Evolutionary conservation across 257 asterid species (phyloP), one percentile per base, ranked within the genome.

Genomic region (Solanum peruvianum): DNA sequence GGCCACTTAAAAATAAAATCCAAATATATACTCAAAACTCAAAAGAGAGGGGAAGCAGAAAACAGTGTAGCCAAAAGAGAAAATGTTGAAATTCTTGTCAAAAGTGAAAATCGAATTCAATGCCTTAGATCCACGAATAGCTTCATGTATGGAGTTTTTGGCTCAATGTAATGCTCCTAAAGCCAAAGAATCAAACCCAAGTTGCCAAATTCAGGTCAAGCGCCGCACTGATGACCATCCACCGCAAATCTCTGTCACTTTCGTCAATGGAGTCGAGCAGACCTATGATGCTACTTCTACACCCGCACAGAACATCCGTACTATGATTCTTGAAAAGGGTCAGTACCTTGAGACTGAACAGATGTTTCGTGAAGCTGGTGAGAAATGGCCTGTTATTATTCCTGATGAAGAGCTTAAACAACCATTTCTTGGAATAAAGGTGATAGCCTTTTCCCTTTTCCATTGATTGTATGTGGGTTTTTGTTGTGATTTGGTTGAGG

Each of bases 221-320:
- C 98, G 98, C 83, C 98, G 99, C 82, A 95, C 98, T 75, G 98
- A 97, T 87, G 98, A 97, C 88, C 91, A 88, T 69, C 98, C 98
- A 2, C 99, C 99, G 2, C 90, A 91, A 91, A 96, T 96, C 92
- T 90, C 98, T 64, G 98, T 94, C 70, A 97, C 99, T 20, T 97
- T 97, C 89, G 98, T 89, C 87, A 94, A 94, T 72, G 98, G 99
- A 67, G 95, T 93, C 52, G 98, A 94, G 89, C 98, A 95, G 76
- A 89, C 93, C 16, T 97, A 94, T 86, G 98, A 97, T 64, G 99
- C 98, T 88, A 94, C 98, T 49, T 77, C 93, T 67, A 94, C 98
- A 11, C 91, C 98, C 1, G 99, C 99, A 3, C 99, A 97, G 89
- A 84, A 91, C 23, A 97, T 97, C 85, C 93, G 99, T 31, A 87